Evolutionary conservation across 1,284 basidiomycete genomes (phyloP).

Genomic region (Pseudozyma thailandica): DNA sequence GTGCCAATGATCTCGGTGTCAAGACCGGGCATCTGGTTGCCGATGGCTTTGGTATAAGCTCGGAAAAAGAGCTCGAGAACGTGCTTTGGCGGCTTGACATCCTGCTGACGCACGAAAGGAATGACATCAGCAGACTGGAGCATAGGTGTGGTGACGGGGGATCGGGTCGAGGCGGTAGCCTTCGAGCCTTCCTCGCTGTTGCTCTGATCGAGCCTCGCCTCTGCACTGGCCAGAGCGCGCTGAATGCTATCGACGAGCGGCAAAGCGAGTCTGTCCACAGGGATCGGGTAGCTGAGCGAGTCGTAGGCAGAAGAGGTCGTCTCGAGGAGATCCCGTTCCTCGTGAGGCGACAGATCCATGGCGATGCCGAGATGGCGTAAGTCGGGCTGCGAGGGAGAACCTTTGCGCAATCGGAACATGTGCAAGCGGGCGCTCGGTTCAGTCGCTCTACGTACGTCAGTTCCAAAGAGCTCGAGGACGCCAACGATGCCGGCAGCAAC

Average conservation of each 20-base stretch:
- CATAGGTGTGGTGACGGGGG: conserved; percentile 11
- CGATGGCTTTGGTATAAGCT: conserved; percentile 19
- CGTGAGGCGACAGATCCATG: conserved; percentile 15
- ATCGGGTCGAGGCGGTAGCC: background rate
- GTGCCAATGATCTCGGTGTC: conserved; percentile 22
- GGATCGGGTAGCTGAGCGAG: conserved; percentile 38
- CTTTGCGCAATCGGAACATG: conserved; percentile 25
- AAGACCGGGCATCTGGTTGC: conserved; percentile 43
- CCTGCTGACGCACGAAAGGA: conserved; percentile 23
- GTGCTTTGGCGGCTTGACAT: conserved; percentile 27
- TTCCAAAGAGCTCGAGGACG: conserved; percentile 19
- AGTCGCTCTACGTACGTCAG: background rate
- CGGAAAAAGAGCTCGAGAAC: conserved; percentile 30
- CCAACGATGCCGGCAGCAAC: conserved; percentile 36
- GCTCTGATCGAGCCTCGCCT: background rate
- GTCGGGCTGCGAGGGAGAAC: conserved; percentile 5
- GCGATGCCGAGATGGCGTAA: conserved; percentile 34
- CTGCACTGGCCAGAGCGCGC: conserved; percentile 3
- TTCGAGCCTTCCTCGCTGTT: background rate
- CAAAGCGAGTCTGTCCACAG: conserved; percentile 33
- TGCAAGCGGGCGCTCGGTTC: conserved; percentile 20
- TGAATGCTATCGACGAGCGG: conserved; percentile 22
- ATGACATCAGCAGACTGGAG: conserved; percentile 8
- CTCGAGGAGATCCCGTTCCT: conserved; percentile 27
- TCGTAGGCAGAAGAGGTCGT: conserved; percentile 23